Evolutionary conservation across 2,329 filamentous ascomycete genomes (phyloP), one percentile per base, ranked within the genome.

Genomic region (Emergomyces africanus): DNA sequence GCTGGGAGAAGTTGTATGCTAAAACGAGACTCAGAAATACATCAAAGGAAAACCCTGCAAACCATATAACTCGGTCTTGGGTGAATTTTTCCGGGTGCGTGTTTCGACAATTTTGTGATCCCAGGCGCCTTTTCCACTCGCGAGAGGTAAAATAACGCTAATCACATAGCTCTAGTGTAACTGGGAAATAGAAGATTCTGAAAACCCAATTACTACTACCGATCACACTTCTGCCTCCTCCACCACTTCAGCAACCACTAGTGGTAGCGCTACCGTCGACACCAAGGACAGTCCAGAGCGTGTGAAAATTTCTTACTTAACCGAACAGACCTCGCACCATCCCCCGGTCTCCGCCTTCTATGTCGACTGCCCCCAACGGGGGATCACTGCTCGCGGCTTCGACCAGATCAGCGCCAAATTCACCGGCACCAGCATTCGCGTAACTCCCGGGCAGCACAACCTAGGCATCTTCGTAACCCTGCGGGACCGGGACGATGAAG

Each of bases 31-130:
- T 59, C 67, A 85, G 82, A 99, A 99, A 83, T 99, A 97, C 69
- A 89, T 95, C 72, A 97, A 97, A 78, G 92, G 92, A 61, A 95
- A 91, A 78, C 94, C 94, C 49, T 97, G 92, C 84, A 99, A 99
- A 75, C 94, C 94, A 12, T 99, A 99, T 78, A 99, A 99, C 75
- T 96, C 91, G 54, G 91, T 90, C 41, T 77, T 99, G 56, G 94
- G 94, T 64, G 94, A 99, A 77, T 99, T 99, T 77, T 99, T 99
- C 77, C 83, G 90, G 76, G 89, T 91, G 78, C 68, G 84, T 77
- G 44, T 28, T 57, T 65, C 28, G 46, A 49, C 25, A 30, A 49
- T 28, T 18, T 18, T 30, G 25, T 8, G 15, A 30, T 9, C 56
- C 23, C 12, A 10, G 15, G 18, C 23, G 2, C 44, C 20, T n/a